Evolutionary conservation across 2,329 filamentous ascomycete species (phyloP), one percentile per base, ranked within the genome.

Genomic region (Fusarium penzigii): DNA sequence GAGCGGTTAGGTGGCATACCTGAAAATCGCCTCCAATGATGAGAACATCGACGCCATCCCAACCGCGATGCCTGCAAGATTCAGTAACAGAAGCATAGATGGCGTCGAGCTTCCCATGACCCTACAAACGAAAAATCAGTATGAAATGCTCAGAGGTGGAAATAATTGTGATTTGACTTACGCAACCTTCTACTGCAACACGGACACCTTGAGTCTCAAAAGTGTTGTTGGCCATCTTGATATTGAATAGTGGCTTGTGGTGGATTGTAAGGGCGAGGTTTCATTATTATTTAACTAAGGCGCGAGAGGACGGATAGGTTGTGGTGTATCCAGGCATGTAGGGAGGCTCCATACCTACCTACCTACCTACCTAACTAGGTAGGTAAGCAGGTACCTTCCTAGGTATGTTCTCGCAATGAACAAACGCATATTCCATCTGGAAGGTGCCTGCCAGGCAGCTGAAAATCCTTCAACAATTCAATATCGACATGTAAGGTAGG

Each of bases 21-120:
- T 97, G 91, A 61, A 99, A 99, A 69, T 99, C 94, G 29, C 94
- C 94, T 50, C 93, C 91, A 64, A 99, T 96, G 65, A 99, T 95
- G 61, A 99, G 75, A 11, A 97, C 74, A 70, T 99, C 94, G 29
- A 97, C 85, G 34, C 82, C 84, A 59, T 88, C 79, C 92, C 93
- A 97, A 20, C 82, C 82, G 63, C 89, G 88, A 42, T 81, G 76
- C 58, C 84, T 77, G 70, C 87, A 90, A 10, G 90, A 81, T 57
- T 83, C 79, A 39, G 81, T 76, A 25, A 96, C 83, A 1, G 90
- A 87, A 1, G 88, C 84, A 71, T 97, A 99, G 62, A 99, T 97
- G 51, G 90, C 89, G 69, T 97, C 83, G 47, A 99, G 83, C 1
- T 87, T 90, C 58, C 94, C 94, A 74, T 99, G 94, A 52, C 93